Evolutionary conservation across 805 yeast genomes (phyloP).

Genomic region (Candida krabiensis): DNA sequence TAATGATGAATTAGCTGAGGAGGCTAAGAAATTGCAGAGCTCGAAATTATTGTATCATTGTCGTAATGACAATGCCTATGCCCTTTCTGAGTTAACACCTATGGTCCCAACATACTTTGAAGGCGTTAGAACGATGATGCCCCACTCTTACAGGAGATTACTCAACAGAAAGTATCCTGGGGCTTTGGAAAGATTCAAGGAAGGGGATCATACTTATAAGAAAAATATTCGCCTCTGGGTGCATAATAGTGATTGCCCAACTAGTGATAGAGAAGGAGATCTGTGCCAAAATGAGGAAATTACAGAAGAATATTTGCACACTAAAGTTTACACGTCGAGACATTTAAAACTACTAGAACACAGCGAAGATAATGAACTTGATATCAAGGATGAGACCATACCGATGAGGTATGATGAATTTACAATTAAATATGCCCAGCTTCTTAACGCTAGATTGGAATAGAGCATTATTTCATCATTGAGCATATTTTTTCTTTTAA

Average conservation of each 20-base stretch:
- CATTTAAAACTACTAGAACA: constrained; percentile 21
- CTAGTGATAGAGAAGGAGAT: constrained; percentile 24
- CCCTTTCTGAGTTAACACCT: constrained; percentile 48
- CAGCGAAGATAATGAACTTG: constrained; percentile 11
- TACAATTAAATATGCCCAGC: constrained; percentile 21
- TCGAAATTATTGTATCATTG: constrained; percentile 42
- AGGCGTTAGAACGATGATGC: constrained; percentile 55
- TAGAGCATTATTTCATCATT: no score
- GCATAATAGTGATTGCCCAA: constrained; percentile 26
- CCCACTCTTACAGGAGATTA: constrained; percentile 41
- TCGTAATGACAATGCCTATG: constrained; percentile 53
- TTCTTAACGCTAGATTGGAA: constrained; percentile 21
- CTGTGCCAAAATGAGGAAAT: constrained; percentile 34
- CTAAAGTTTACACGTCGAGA: constrained; percentile 28
- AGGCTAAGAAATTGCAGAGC: constrained; percentile 23
- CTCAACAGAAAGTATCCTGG: constrained; percentile 51
- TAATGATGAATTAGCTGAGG: constrained; percentile 10
- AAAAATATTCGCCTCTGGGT: constrained; percentile 62
- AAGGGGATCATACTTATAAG: constrained; percentile 43
- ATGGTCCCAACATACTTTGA: constrained; percentile 51
- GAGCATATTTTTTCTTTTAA: no score
- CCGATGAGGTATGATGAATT: constrained; percentile 32
- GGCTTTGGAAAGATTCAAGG: constrained; percentile 35
- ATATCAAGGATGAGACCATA: constrained; percentile 20
- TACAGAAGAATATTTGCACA: constrained; percentile 30